Evolutionary conservation across 1,139 yeast species (phyloP).

Genomic region (Suhomyces bokatorum): DNA sequence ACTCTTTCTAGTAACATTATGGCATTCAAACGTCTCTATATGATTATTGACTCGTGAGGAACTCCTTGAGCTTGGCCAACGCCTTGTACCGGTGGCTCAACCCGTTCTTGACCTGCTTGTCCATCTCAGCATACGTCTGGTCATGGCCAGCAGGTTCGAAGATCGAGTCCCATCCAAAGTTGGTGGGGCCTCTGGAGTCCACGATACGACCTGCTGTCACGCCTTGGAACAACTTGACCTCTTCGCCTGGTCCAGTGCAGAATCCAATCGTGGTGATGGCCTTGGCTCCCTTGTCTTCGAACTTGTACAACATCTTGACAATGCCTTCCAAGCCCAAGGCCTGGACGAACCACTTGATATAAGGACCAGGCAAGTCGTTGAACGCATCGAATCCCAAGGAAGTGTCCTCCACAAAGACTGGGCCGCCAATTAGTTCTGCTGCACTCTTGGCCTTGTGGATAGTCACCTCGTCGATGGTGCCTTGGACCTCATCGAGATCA

Average conservation of each 20-base stretch:
- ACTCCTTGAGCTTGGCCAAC: constrained; percentile 65
- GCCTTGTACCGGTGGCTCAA: constrained; percentile 90
- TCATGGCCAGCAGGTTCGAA: constrained; percentile 74
- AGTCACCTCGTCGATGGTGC: constrained; percentile 80
- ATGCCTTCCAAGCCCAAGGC: constrained; percentile 72
- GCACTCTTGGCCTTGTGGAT: constrained; percentile 79
- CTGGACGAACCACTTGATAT: constrained; percentile 83
- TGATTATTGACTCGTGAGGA: constrained; percentile 34
- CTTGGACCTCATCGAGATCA: constrained; percentile 91
- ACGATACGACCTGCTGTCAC: constrained; percentile 80
- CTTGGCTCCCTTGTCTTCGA: constrained; percentile 79
- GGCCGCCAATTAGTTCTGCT: constrained; percentile 58
- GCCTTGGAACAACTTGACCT: constrained; percentile 80
- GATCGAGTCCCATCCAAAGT: constrained; percentile 94
- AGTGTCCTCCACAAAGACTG: constrained; percentile 94
- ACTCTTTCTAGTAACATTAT: too few relatives aligned
- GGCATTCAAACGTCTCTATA: too few relatives aligned
- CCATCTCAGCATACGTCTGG: constrained; percentile 92
- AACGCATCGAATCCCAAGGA: constrained; percentile 82
- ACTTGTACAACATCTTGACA: constrained; percentile 74
- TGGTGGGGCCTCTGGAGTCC: constrained; percentile 68
- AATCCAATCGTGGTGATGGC: constrained; percentile 94
- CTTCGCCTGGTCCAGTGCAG: constrained; percentile 77
- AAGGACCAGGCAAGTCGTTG: constrained; percentile 87
- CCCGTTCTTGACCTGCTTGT: constrained; percentile 66